Conservation (phyloP, 192 early-diverging fungal species). For the Anaeromyces robustus region DNA sequence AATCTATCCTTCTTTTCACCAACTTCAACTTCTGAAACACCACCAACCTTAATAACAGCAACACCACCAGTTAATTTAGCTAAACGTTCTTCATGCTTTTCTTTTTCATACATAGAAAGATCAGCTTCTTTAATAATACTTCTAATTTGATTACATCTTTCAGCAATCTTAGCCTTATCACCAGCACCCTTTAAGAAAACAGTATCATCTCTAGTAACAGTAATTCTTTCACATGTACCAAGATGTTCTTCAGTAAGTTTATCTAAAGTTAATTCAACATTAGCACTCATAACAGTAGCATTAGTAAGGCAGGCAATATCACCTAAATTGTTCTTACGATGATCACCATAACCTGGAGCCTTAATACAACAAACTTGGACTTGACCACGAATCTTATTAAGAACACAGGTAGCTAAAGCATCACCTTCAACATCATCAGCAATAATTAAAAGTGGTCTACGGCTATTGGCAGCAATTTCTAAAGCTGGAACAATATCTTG, state of each 20-base stretch:
- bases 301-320: conserved; percentile 96
- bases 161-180: conserved; percentile 69
- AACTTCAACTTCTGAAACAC: conserved; percentile 95
- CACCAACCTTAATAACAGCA: conserved; percentile 98
- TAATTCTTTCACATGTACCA: conserved; percentile 72
- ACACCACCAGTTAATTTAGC: conserved; percentile 97
- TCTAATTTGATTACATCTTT: conserved; percentile 97
- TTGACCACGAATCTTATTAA: conserved; percentile 99
- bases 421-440: conserved; percentile 99
- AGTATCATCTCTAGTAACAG: conserved; percentile 98
- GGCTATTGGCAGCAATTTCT: conserved; percentile 82
- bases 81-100: conserved; percentile 98
- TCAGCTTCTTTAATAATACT: conserved; percentile 60
- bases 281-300: conserved; percentile 91
- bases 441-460: conserved; percentile 92
- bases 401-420: conserved; percentile 96
- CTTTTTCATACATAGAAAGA: conserved; percentile 94
- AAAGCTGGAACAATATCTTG: conserved; percentile 94
- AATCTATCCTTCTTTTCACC: conserved; percentile 99
- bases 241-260: conserved; percentile 80
- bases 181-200: conserved; percentile 94
- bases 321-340: conserved; percentile 96
- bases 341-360: conserved; percentile 99
- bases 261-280: conserved; percentile 93
- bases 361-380: conserved; percentile 94